Percentiles rank a stretch among this genome's conserved stretches.
These are phyloP conservation scores for Ustilago bromivora DNA, from an alignment of 1,284 basidiomycete species.

Conservation along the genomic window DNA sequence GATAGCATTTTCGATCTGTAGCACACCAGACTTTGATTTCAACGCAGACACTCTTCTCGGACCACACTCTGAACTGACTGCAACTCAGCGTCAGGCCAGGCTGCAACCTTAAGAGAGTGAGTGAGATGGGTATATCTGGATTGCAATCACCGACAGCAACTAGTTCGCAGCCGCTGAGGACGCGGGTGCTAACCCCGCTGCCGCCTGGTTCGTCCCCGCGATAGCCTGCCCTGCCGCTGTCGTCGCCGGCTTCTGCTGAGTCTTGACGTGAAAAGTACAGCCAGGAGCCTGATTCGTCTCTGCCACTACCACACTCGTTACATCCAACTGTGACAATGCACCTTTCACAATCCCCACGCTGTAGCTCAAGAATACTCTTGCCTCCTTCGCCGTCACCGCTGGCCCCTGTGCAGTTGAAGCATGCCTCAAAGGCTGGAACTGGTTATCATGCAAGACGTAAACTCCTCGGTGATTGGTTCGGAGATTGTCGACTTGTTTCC, in stretches of 20 bases:
- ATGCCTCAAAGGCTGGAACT: constrained; percentile 84
- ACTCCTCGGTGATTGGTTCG: constrained; percentile 93
- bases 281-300: constrained; percentile 56
- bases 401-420: constrained; percentile 83
- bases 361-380: constrained; percentile 53
- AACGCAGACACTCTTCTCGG: neutral
- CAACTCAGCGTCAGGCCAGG: neutral
- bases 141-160: neutral
- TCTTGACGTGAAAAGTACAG: constrained; percentile 61
- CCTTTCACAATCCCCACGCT: constrained; percentile 58
- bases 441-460: constrained; percentile 90
- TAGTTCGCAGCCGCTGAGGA: constrained; percentile 3
- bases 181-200: neutral
- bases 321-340: constrained; percentile 56
- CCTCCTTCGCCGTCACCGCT: constrained; percentile 75
- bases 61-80: neutral
- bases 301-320: constrained; percentile 54
- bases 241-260: constrained; percentile 26
- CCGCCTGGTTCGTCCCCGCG: no score
- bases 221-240: neutral
- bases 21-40: neutral
- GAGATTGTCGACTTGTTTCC: constrained; percentile 94
- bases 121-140: constrained; percentile 5
- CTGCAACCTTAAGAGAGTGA: no score
- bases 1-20: constrained; percentile 61